Percentiles rank a stretch among this genome's conserved stretches.
phyloP scores from a whole-genome alignment of 108 stramenopile species.

The Epithemia pelagica region DNA sequence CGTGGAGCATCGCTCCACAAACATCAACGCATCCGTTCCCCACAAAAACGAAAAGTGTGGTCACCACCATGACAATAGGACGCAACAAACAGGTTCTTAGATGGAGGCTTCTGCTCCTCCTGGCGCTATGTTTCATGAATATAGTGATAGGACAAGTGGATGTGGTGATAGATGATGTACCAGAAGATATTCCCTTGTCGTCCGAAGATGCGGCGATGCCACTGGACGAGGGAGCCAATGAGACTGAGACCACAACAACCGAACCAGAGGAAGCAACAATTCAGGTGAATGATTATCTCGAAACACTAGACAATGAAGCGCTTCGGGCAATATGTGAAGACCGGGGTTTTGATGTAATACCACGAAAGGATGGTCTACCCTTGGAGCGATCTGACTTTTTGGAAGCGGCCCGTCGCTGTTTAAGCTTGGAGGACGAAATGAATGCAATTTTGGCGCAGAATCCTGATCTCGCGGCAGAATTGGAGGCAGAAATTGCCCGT shows the following conservation, averaged over 20 bases:
- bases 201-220: too few relatives aligned
- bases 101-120: not conserved
- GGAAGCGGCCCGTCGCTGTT: conserved; percentile 74
- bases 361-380: conserved; percentile 27
- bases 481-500: conserved; percentile 58
- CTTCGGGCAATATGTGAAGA: conserved; percentile 63
- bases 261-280: too few relatives aligned
- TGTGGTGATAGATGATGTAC: not conserved
- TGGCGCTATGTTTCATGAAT: not conserved
- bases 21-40: too few relatives aligned
- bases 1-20: too few relatives aligned
- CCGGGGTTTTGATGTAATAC: conserved; percentile 66
- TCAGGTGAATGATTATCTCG: conserved; percentile 30
- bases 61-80: too few relatives aligned
- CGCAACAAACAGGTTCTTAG: too few relatives aligned
- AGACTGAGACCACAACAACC: too few relatives aligned
- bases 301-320: conserved; percentile 54
- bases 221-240: too few relatives aligned
- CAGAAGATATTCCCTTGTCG: not conserved
- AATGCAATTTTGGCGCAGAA: conserved; percentile 61
- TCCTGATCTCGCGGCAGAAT: conserved; percentile 62
- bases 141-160: not conserved
- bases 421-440: conserved; percentile 75
- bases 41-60: too few relatives aligned
- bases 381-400: conserved; percentile 59